Base-by-base conservation (phyloP, 805 yeast species). In the Ogataea corticis region DNA sequence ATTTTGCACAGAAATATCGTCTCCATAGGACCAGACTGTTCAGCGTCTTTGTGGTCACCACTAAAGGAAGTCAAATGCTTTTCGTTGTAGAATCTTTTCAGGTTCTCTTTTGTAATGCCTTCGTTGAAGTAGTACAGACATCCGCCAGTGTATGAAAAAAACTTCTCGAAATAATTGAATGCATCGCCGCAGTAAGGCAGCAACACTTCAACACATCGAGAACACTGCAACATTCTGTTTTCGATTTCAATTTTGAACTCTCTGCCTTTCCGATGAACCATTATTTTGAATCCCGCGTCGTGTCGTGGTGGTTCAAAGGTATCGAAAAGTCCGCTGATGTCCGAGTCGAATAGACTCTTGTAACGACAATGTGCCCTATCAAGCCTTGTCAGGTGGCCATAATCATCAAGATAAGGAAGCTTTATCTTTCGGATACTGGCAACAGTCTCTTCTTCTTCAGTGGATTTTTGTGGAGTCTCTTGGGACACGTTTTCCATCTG, bases 51-150 rank as follows among this genome's bases (percentile, higher is more conserved):
- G 13, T 18, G 13, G 10, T 29, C 25, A 36, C 36, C 40, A 38
- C 41, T 5, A 16, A 32, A 23, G 10, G 46, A 47, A 51, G 49
- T 15, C 5, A 7, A 4, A 15, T 5, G 12, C 13, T 31, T 68
- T 65, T 44, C 36, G 13, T 79, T 73, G 60, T 83, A 84, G 10
- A 83, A 67, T 48, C 78, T 71, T 67, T 75, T 75, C 42, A 84
- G 58, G 49, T 77, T 80, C 51, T 76, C 74, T 53, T 80, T 82
- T 18, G 83, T 81, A 14, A 82, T 56, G 1, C 90, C 90, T 59
- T 83, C 89, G 55, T 84, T 84, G 68, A 84, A 83, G 57, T 83
- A 84, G 66, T 84, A 84, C 57, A 83, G 81, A 53, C 90, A 83
- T 1, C 87, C 90, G 58, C 82, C 89, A 52, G 83, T 83, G 59